Evolutionary conservation across 2,329 filamentous ascomycete species (phyloP).

Genomic region (Beauveria varroae): DNA sequence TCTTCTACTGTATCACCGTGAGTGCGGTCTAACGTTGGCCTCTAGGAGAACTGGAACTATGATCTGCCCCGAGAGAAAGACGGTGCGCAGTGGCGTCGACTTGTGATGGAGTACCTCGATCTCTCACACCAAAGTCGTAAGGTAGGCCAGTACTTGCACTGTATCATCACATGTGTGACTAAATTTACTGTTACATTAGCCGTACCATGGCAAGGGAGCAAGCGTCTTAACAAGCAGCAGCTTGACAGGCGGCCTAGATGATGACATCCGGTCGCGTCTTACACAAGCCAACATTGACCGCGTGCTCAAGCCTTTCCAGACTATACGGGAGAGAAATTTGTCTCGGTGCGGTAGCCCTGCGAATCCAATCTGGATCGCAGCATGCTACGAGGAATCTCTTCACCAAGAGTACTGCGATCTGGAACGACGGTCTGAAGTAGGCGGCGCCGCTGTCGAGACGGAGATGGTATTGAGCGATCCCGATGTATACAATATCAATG

Average conservation of each 20-base stretch:
- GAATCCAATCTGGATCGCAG: not conserved
- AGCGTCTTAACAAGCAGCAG: not conserved
- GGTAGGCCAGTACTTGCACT: not conserved
- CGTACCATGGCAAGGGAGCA: not conserved
- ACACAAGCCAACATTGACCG: not conserved
- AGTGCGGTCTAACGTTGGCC: not conserved
- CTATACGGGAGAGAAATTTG: not conserved
- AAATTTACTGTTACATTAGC: not conserved
- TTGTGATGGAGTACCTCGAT: not conserved
- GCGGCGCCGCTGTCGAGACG: not conserved
- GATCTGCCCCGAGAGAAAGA: not conserved
- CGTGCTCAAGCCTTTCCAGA: constrained; percentile 1
- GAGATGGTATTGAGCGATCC: not conserved
- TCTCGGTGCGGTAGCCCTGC: no score
- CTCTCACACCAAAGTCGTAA: not conserved
- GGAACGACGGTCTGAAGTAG: not conserved
- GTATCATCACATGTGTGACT: not conserved
- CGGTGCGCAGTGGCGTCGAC: not conserved
- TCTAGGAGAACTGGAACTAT: not conserved
- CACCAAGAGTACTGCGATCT: not conserved
- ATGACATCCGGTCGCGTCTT: not conserved
- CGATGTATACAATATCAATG: not conserved
- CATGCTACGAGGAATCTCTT: not conserved
- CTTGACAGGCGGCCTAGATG: not conserved
- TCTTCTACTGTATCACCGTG: not conserved